phyloP scores from a whole-genome alignment of 2,329 filamentous ascomycete species.

The Aaosphaeria arxii region DNA sequence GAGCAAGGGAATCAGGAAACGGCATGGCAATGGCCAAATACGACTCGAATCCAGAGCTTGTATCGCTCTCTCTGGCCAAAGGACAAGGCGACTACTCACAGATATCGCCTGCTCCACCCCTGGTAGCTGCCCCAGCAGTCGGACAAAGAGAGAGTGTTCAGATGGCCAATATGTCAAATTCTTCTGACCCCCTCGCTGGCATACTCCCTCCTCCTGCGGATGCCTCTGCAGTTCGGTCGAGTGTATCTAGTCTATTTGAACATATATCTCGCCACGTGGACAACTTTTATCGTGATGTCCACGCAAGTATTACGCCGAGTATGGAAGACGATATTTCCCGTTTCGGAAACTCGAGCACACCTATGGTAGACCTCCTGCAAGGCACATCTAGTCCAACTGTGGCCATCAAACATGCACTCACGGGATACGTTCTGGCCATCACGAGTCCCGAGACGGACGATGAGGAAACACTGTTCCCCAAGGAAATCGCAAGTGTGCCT shows the following conservation, averaged over 20 bases:
- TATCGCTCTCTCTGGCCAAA: slow-evolving; percentile 18
- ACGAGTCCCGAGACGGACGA: slow-evolving; percentile 13
- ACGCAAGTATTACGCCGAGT: slow-evolving; percentile 30
- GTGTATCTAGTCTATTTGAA: slow-evolving; percentile 20
- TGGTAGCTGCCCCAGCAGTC: neutral
- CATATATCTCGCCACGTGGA: slow-evolving; percentile 27
- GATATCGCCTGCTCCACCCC: slow-evolving; percentile 4
- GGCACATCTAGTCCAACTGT: slow-evolving; percentile 20
- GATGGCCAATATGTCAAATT: slow-evolving; percentile 5
- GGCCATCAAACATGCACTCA: slow-evolving; percentile 30
- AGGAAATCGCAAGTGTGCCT: slow-evolving; percentile 14
- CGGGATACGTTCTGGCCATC: slow-evolving; percentile 20
- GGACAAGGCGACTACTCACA: slow-evolving; percentile 22
- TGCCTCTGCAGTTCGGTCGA: slow-evolving; percentile 16
- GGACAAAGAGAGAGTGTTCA: slow-evolving; percentile 3
- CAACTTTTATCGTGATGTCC: slow-evolving; percentile 32
- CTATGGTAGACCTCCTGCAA: slow-evolving; percentile 24
- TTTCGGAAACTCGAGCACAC: slow-evolving; percentile 18
- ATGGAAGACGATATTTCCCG: slow-evolving; percentile 26
- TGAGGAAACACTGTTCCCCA: slow-evolving; percentile 20
- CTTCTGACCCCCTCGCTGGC: slow-evolving; percentile 12
- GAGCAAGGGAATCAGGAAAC: slow-evolving; percentile 1
- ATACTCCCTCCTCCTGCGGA: slow-evolving; percentile 23
- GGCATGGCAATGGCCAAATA: slow-evolving; percentile 4
- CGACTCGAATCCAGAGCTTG: slow-evolving; percentile 23